Base-by-base conservation (phyloP, 768 basidiomycete species). In the Cyathus striatus region DNA sequence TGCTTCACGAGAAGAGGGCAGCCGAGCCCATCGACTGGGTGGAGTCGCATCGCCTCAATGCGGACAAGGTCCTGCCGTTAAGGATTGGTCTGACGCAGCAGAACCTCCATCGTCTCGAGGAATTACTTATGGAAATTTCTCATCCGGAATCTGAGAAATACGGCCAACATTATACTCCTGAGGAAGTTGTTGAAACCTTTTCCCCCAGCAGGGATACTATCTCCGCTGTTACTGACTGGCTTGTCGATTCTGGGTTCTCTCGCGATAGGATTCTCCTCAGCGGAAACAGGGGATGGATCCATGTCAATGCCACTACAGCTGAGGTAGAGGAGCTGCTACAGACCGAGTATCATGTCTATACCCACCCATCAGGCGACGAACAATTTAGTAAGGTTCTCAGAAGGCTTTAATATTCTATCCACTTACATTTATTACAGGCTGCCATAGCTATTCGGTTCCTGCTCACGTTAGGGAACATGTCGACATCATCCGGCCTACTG, bases 141-240 rank as follows among this genome's bases (percentile, higher is more conserved):
- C 68, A 78, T 43, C 76, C 77, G 3, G 67, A 70, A 18, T 78
- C 76, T 1, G 62, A 62, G 5, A 62, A 61, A 49, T 79, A 77
- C 48, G 75, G 76, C 12, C 58, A 70, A 43, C 77, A 79, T 50
- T 76, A 71, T 66, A 56, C 64, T 4, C 55, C 76, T 3, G 61
- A 59, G 2, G 52, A 72, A 40, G 64, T 78, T 21, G 63, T 69
- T 4, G 58, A 65, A 14, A 62, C 64, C 7, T 80, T 80, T 57
- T 58, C 71, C 1, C 73, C 77, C 14, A 64, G 61, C 18, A 44
- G 46, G 7, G 69, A 72, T 23, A 62, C 72, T 9, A 57, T 76
- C 32, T 49, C 61, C 12, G 49, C 66, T 5, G 75, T 79, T 17
- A 60, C 48, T 9, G 49, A 55, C 5, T 79, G 77, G 77, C 56